phyloP scores from a whole-genome alignment of 75 land plant species.

The Pinus taeda region DNA sequence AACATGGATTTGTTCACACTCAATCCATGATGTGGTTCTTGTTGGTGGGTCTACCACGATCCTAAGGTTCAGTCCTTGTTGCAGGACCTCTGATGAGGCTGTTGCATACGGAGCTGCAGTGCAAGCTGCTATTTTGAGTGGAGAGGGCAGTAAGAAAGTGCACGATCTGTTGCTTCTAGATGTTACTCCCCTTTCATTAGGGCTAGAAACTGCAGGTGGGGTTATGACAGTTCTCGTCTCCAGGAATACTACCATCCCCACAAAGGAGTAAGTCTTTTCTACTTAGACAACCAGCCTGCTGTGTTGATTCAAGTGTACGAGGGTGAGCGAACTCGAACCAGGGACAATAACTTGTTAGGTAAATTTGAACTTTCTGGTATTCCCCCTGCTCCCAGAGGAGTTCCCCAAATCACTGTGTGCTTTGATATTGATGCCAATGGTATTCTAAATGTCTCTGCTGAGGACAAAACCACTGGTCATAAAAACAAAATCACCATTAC shows the following conservation, averaged over 20 bases:
- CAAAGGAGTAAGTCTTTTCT: conserved; percentile 26
- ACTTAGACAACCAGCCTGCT: conserved; percentile 34
- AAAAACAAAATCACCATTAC: conserved; percentile 44
- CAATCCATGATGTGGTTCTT: conserved; percentile 28
- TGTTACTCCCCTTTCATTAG: conserved; percentile 40
- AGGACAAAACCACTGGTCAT: conserved; percentile 26
- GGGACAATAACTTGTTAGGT: conserved; percentile 38
- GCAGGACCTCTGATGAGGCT: conserved; percentile 42
- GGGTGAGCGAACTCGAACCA: conserved; percentile 25
- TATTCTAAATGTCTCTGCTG: conserved; percentile 28
- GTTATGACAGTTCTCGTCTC: conserved; percentile 28
- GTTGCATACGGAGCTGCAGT: conserved; percentile 44
- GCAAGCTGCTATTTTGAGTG: conserved; percentile 38
- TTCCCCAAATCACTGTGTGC: conserved; percentile 36
- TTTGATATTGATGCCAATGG: conserved; percentile 46
- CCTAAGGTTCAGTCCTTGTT: conserved; percentile 35
- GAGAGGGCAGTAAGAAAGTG: conserved; percentile 48
- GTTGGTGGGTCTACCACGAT: conserved; percentile 40
- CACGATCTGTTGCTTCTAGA: conserved; percentile 35
- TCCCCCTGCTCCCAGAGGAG: conserved; percentile 45
- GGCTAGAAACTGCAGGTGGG: conserved; percentile 46
- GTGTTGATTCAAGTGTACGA: conserved; percentile 30
- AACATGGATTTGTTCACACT: conserved; percentile 40
- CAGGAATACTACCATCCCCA: conserved; percentile 26
- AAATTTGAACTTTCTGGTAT: conserved; percentile 45